These are phyloP conservation scores for Prunus mongolica DNA, from an alignment of 306 rosid genomes.

Conservation along the genomic window DNA sequence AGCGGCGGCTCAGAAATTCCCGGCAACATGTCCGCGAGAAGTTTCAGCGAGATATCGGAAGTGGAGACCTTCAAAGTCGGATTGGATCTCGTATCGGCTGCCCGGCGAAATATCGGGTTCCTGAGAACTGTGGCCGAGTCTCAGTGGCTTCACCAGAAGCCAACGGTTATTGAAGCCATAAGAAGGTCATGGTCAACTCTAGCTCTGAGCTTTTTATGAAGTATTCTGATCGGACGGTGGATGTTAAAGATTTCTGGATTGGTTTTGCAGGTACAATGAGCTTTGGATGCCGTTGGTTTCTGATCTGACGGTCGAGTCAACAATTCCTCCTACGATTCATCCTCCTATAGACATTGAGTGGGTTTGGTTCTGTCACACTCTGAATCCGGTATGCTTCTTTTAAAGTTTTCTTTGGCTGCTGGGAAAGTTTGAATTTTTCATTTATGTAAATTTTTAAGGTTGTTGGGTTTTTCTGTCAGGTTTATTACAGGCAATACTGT, in stretches of 20 bases:
- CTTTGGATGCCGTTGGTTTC: constrained; percentile 95
- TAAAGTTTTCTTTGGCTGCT: not conserved
- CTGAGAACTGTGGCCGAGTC: constrained; percentile 50
- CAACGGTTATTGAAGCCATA: constrained; percentile 52
- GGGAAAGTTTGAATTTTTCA: not conserved
- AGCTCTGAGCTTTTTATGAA: not conserved
- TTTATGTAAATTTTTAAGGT: not conserved
- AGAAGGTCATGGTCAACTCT: constrained; percentile 76
- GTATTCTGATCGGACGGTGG: constrained; percentile 21
- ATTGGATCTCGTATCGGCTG: constrained; percentile 69
- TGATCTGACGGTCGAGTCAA: constrained; percentile 50
- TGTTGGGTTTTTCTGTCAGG: constrained; percentile 30
- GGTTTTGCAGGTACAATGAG: constrained; percentile 57
- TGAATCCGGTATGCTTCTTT: constrained; percentile 45
- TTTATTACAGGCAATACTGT: constrained; percentile 62
- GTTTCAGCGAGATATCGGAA: constrained; percentile 54
- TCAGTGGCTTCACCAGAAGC: constrained; percentile 52
- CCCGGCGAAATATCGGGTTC: constrained; percentile 54
- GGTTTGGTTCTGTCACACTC: constrained; percentile 95
- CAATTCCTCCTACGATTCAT: constrained; percentile 49
- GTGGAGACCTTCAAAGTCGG: constrained; percentile 34
- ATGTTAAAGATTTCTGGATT: not conserved
- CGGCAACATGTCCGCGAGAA: constrained; percentile 34
- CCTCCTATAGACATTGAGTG: constrained; percentile 86
- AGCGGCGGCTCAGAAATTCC: constrained; percentile 32